Base-by-base conservation (phyloP, 164 flowering plant species). In the Liquidambar formosana region DNA sequence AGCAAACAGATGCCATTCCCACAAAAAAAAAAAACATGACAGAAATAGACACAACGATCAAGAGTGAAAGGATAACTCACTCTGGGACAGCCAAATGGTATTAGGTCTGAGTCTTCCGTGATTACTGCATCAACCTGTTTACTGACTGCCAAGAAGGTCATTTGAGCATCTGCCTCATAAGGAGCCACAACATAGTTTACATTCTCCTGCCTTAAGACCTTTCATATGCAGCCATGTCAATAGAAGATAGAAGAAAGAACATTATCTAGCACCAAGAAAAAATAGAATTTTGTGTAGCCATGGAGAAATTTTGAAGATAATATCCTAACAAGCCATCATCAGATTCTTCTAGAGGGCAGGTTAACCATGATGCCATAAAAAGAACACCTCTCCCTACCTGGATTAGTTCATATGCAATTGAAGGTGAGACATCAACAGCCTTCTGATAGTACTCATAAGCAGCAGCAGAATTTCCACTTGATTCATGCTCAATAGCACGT, bases 131-230 rank as follows among this genome's bases (percentile, higher is more conserved):
- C 98, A 72, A 90, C 98, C 61, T 75, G 89, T 63, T 85, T 88
- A 76, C 73, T 89, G 69, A 88, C 54, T 16, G 96, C 95, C 80
- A 95, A 80, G 81, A 89, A 95, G 44, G 99, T 83, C 97, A 95
- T 90, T 69, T 95, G 99, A n/a, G 99, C 99, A 86, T 95, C 99
- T 72, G 99, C 99, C 80, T 95, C 98, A 68, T 91, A 95, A 16
- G 99, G 99, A 67, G 99, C 99, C 65, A 95, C 99, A 47, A 95
- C 76, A 74, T 84, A 95, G 38, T 74, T 71, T 19, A 95, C 79
- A 54, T 86, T 86, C 78, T 89, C 94, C 84, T 80, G 78, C 80
- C 84, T 93, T 68, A 95, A 77, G 54, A 91, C 97, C 97, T 95
- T 71, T 68, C 53, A 71, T 45, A 67, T 26, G 69, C 64, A 81